These are phyloP conservation scores for Fusarium sp. DNA, from an alignment of 2,329 filamentous ascomycete species.

Conservation along the genomic window DNA sequence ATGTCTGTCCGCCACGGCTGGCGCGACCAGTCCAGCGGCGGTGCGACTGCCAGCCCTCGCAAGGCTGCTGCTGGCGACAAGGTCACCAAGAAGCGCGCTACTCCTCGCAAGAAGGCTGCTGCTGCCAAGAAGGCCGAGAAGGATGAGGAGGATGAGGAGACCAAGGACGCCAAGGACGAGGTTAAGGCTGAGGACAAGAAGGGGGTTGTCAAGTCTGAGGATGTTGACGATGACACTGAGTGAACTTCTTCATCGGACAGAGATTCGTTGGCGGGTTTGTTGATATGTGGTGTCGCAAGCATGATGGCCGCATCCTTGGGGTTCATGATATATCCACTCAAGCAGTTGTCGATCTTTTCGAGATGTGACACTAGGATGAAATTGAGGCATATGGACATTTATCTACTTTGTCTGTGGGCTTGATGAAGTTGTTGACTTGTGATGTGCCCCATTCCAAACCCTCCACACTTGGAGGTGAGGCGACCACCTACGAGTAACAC, in stretches of 20 bases:
- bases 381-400: neutral
- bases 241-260: neutral
- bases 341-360: neutral
- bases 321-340: constrained; percentile 5
- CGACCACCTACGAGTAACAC: neutral
- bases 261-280: neutral
- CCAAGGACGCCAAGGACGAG: constrained; percentile 29
- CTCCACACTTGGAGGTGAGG: neutral
- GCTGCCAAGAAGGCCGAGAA: constrained; percentile 44
- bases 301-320: neutral
- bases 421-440: neutral
- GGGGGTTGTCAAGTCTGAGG: neutral
- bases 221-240: neutral
- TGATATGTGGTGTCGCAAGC: neutral
- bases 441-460: neutral
- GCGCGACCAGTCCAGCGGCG: constrained; percentile 42
- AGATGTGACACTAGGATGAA: neutral
- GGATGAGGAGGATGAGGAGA: constrained; percentile 43
- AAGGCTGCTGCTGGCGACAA: constrained; percentile 29
- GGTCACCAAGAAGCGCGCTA: constrained; percentile 49
- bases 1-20: constrained; percentile 56
- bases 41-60: neutral
- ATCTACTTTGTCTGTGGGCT: neutral
- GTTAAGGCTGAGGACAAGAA: constrained; percentile 20
- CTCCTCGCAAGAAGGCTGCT: constrained; percentile 46